Evolutionary conservation across 192 early-diverging fungal genomes (phyloP).

Genomic region (Linnemannia exigua): DNA sequence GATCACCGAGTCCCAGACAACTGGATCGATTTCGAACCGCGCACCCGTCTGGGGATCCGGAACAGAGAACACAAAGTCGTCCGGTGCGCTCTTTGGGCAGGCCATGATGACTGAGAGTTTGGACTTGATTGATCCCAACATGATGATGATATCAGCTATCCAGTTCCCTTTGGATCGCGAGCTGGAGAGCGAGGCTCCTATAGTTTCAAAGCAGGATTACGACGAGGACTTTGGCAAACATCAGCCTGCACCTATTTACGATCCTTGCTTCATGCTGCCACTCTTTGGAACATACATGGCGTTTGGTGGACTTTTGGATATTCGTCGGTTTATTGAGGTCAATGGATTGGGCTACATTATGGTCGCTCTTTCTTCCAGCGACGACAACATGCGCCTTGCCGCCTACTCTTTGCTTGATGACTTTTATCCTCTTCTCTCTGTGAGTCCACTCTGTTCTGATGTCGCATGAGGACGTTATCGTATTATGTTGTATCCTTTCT

Average conservation of each 20-base stretch:
- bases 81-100: slow-evolving; percentile 51
- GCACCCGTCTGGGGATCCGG: slow-evolving; percentile 72
- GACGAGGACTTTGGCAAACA: slow-evolving; percentile 25
- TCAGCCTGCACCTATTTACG: slow-evolving; percentile 64
- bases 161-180: slow-evolving; percentile 64
- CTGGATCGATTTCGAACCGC: slow-evolving; percentile 70
- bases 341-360: slow-evolving; percentile 79
- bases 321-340: slow-evolving; percentile 73
- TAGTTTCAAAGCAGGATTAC: slow-evolving; percentile 15
- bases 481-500: background rate
- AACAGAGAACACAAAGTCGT: slow-evolving; percentile 52
- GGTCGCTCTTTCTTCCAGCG: slow-evolving; percentile 70
- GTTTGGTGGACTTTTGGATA: slow-evolving; percentile 67
- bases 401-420: slow-evolving; percentile 78
- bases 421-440: slow-evolving; percentile 69
- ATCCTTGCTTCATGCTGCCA: slow-evolving; percentile 80
- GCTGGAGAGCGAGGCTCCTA: slow-evolving; percentile 33
- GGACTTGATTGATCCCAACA: slow-evolving; percentile 69
- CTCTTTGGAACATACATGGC: slow-evolving; percentile 70
- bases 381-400: slow-evolving; percentile 68
- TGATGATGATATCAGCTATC: slow-evolving; percentile 74
- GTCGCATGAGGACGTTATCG: background rate
- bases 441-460: slow-evolving; percentile 36
- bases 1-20: slow-evolving; percentile 70
- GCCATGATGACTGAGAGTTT: slow-evolving; percentile 70